These are phyloP conservation scores for Epicoccum nigrum DNA, from an alignment of 2,329 filamentous ascomycete species.

Conservation along the genomic window DNA sequence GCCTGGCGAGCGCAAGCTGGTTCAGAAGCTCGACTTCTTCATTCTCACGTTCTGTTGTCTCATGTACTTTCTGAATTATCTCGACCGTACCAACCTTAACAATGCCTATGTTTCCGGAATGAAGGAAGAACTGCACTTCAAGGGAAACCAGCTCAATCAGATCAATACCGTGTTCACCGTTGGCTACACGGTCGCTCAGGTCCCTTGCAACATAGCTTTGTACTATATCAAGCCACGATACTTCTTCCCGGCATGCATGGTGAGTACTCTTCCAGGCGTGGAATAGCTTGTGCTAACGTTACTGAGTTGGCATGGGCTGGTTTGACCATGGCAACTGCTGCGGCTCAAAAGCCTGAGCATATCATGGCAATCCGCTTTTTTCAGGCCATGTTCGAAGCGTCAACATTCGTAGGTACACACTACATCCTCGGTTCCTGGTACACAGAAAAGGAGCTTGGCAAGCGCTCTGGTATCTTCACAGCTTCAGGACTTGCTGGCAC, in stretches of 20 bases:
- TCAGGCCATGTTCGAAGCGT: constrained; percentile 61
- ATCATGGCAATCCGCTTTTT: constrained; percentile 66
- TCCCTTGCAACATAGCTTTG: constrained; percentile 54
- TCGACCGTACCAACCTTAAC: constrained; percentile 51
- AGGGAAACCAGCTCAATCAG: constrained; percentile 51
- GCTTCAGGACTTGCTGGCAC: constrained; percentile 65
- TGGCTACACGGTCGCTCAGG: constrained; percentile 61
- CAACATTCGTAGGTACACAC: constrained; percentile 62
- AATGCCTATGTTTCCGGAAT: constrained; percentile 53
- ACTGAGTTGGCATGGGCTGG: constrained; percentile 60
- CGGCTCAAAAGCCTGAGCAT: constrained; percentile 56
- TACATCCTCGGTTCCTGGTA: constrained; percentile 70
- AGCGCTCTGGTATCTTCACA: constrained; percentile 66
- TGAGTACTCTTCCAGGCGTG: constrained; percentile 34
- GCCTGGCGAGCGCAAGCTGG: constrained; percentile 52
- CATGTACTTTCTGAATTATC: constrained; percentile 41
- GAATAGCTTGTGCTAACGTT: constrained; percentile 5
- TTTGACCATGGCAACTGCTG: constrained; percentile 67
- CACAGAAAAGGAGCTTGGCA: constrained; percentile 65
- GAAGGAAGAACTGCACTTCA: constrained; percentile 49
- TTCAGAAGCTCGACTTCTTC: constrained; percentile 68
- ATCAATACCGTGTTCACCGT: constrained; percentile 53
- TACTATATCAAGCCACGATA: constrained; percentile 68
- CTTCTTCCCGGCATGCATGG: constrained; percentile 69
- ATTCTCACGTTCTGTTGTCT: constrained; percentile 69